phyloP scores from a whole-genome alignment of 148 eudicot species.

The Fallopia convolvulus region DNA sequence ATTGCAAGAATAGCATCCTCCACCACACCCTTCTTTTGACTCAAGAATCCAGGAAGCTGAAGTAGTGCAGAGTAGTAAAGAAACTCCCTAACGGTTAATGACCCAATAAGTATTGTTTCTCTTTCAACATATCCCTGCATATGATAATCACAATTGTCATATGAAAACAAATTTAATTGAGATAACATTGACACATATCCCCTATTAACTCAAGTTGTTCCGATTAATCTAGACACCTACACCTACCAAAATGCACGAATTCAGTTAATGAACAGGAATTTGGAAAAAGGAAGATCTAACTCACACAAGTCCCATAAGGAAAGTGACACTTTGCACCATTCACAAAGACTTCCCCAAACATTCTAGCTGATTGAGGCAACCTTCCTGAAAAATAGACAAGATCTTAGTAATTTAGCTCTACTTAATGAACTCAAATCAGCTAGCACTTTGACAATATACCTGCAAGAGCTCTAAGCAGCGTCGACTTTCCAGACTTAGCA shows the following conservation, averaged over 20 bases:
- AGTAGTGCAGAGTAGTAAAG: slow-evolving; percentile 95
- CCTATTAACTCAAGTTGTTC: too few species aligned
- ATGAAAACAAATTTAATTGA: too few species aligned
- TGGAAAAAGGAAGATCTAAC: slow-evolving; percentile 17
- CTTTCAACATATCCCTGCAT: slow-evolving; percentile 92
- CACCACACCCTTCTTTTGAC: slow-evolving; percentile 63
- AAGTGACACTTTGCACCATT: slow-evolving; percentile 67
- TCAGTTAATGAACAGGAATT: slow-evolving; percentile 2
- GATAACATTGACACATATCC: too few species aligned
- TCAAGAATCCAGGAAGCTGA: slow-evolving; percentile 90
- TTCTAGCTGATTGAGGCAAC: slow-evolving; percentile 68
- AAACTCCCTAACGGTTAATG: slow-evolving; percentile 88
- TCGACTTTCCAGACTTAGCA: slow-evolving; percentile 95
- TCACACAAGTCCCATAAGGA: slow-evolving; percentile 91
- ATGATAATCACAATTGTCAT: neutral
- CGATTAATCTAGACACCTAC: too few species aligned
- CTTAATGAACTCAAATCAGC: neutral
- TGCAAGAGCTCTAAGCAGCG: slow-evolving; percentile 88
- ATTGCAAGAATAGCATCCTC: slow-evolving; percentile 92
- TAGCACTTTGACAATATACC: slow-evolving; percentile 28
- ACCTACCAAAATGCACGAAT: neutral
- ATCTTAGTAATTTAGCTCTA: neutral
- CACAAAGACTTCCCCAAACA: slow-evolving; percentile 78
- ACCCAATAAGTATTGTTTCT: slow-evolving; percentile 78
- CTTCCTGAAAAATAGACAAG: slow-evolving; percentile 43